Evolutionary conservation across 1,139 yeast genomes (phyloP).

Genomic region (Saccharomyces pastorianus): DNA sequence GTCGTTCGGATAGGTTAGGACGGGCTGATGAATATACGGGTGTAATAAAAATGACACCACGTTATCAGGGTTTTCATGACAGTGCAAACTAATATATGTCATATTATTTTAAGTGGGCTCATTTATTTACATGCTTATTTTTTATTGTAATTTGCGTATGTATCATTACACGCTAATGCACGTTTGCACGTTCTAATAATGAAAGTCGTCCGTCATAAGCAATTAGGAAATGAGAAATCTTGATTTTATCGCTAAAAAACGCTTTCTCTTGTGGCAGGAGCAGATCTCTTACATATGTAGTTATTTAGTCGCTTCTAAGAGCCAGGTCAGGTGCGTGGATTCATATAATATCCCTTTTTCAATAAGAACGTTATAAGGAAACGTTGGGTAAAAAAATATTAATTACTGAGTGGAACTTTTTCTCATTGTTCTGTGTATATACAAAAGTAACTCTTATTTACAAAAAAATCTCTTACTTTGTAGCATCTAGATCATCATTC

Average conservation of each 20-base stretch:
- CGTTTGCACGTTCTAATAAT: background rate
- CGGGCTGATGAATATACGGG: background rate
- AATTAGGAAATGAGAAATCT: background rate
- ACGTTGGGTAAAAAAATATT: too few species aligned
- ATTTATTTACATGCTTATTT: background rate
- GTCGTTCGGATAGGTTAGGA: background rate
- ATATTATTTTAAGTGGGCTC: background rate
- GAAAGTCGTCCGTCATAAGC: background rate
- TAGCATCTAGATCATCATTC: background rate
- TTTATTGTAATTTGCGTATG: background rate
- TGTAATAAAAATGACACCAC: background rate
- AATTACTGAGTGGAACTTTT: too few species aligned
- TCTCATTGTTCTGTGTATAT: too few species aligned
- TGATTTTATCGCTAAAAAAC: background rate
- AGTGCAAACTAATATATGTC: background rate
- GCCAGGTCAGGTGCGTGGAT: too few species aligned
- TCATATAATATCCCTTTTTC: too few species aligned
- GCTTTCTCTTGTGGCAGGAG: background rate
- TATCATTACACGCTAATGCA: background rate
- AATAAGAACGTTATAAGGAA: too few species aligned
- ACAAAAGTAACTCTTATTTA: background rate
- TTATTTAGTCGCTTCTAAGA: too few species aligned
- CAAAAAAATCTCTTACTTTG: background rate
- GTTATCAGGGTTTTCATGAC: background rate
- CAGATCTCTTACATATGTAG: background rate